Conservation (phyloP, 176 grass and related monocot species). For the Zea luxurians region DNA sequence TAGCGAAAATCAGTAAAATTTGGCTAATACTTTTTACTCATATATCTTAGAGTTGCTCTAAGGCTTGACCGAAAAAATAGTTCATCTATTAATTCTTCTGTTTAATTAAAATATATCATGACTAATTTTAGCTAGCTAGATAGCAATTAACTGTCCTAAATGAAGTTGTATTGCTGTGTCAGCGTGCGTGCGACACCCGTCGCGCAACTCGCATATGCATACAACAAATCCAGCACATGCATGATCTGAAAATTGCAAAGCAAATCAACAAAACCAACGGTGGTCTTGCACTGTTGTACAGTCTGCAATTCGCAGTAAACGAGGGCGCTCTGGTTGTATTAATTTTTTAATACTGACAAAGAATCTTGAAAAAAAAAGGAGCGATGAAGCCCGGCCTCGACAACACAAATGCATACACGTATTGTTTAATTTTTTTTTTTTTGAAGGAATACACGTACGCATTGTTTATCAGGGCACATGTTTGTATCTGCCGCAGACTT, state of each 20-base stretch:
- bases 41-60: too few relatives aligned
- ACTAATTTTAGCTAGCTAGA: too few relatives aligned
- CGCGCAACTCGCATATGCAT: neutral
- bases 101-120: too few relatives aligned
- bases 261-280: slow-evolving; percentile 21
- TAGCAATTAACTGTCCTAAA: neutral
- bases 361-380: neutral
- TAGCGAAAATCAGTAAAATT: too few relatives aligned
- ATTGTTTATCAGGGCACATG: neutral
- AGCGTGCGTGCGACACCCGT: slow-evolving; percentile 22
- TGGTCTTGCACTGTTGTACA: neutral
- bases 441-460: too few relatives aligned
- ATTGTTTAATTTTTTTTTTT: too few relatives aligned
- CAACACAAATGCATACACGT: neutral
- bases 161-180: slow-evolving; percentile 31
- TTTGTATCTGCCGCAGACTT: neutral
- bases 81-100: too few relatives aligned
- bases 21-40: too few relatives aligned
- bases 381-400: neutral
- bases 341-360: neutral
- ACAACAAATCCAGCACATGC: slow-evolving; percentile 28
- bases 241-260: neutral
- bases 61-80: too few relatives aligned
- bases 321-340: neutral
- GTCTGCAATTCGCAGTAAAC: neutral